A percentile compares a stretch with the other conserved stretches of the same genome.
These are phyloP conservation scores for Chalciporus pseudorubinellus DNA, from an alignment of 768 basidiomycete species.

Conservation along the genomic window DNA sequence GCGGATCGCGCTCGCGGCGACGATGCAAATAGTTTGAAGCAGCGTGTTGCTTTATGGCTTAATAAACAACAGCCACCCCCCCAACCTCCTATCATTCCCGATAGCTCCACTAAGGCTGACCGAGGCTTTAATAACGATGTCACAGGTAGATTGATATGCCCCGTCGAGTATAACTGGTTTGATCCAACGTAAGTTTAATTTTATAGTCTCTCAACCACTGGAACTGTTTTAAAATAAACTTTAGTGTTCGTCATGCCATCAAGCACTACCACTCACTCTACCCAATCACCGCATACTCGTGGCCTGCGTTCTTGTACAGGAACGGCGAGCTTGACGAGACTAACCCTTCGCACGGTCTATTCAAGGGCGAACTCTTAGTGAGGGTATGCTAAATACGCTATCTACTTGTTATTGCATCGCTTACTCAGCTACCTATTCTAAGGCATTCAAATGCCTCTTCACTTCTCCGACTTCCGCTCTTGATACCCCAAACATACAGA, in stretches of 20 bases:
- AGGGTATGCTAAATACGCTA: neutral
- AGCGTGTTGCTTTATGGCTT: constrained; percentile 2
- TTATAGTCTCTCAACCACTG: no score
- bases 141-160: constrained; percentile 11
- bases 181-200: constrained; percentile 1
- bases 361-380: constrained; percentile 1
- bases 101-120: neutral
- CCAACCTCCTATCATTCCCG: neutral
- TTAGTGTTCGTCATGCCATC: neutral
- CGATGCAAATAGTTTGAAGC: constrained; percentile 10
- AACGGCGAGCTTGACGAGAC: neutral
- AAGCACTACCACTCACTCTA: neutral
- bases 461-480: constrained; percentile 18
- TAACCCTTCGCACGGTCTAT: neutral
- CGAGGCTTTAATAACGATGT: constrained; percentile 6
- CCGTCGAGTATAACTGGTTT: constrained; percentile 15
- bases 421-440: neutral
- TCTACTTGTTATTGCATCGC: no score
- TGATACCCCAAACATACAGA: neutral
- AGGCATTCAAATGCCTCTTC: constrained; percentile 21
- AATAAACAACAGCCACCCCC: neutral
- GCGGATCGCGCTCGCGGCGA: constrained; percentile 12
- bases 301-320: constrained; percentile 7
- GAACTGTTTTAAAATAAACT: neutral
- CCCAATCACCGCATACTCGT: constrained; percentile 2